Conservation (phyloP, 768 basidiomycete species). For the Lyophyllum shimeji region DNA sequence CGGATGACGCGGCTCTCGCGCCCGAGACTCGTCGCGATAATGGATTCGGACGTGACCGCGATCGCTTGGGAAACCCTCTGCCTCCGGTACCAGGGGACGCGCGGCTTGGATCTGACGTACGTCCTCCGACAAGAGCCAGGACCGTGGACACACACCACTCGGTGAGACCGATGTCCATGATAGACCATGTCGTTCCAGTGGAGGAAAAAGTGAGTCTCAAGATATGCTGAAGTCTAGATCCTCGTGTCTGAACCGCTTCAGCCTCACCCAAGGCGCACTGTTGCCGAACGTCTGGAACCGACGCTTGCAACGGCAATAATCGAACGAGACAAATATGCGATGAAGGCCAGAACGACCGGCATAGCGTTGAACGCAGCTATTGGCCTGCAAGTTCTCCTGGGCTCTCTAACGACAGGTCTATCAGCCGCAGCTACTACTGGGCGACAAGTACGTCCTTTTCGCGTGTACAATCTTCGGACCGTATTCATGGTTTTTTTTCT, state of each 20-base stretch:
- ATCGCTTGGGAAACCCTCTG: slow-evolving; percentile 11
- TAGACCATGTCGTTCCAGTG: slow-evolving; percentile 41
- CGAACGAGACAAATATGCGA: slow-evolving; percentile 46
- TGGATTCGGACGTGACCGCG: not conserved
- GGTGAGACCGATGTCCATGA: slow-evolving; percentile 23
- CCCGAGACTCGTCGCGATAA: not conserved
- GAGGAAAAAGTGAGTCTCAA: slow-evolving; percentile 4
- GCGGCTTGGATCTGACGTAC: not conserved
- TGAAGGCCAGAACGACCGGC: slow-evolving; percentile 43
- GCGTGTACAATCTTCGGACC: not conserved
- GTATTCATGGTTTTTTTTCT: not conserved
- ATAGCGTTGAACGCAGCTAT: slow-evolving; percentile 50
- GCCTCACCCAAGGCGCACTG: slow-evolving; percentile 29
- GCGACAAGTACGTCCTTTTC: slow-evolving; percentile 33
- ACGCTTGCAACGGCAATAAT: slow-evolving; percentile 47
- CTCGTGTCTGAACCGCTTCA: not conserved
- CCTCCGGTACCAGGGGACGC: slow-evolving; percentile 16
- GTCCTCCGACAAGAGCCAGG: slow-evolving; percentile 9
- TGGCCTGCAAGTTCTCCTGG: slow-evolving; percentile 61
- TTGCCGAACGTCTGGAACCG: slow-evolving; percentile 54
- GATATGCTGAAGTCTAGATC: not conserved
- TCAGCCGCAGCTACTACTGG: slow-evolving; percentile 45
- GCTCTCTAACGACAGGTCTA: slow-evolving; percentile 66
- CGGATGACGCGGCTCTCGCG: slow-evolving; percentile 4
- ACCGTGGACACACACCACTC: slow-evolving; percentile 16